A percentile compares a stretch with the other conserved stretches of the same genome.
These are phyloP conservation scores for Paramecium sexaurelia DNA, from an alignment of 73 alveolate species.

Conservation along the genomic window DNA sequence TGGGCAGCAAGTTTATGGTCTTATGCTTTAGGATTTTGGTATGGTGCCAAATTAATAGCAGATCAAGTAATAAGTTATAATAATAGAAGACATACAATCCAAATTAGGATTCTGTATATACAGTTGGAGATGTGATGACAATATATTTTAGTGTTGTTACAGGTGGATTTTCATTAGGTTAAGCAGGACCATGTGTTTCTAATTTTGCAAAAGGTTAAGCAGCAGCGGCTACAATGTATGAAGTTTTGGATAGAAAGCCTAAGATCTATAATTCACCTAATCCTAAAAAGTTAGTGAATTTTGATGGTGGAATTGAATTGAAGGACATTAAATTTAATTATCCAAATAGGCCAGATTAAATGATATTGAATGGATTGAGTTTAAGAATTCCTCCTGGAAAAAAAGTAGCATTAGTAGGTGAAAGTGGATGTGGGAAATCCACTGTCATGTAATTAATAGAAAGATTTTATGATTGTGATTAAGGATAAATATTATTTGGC, in stretches of 20 bases:
- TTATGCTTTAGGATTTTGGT: conserved; percentile 65
- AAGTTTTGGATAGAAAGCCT: conserved; percentile 73
- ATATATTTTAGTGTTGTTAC: conserved; percentile 76
- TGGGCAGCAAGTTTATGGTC: conserved; percentile 57
- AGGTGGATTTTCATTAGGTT: conserved; percentile 77
- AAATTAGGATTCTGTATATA: conserved; percentile 65
- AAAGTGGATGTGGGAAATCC: conserved; percentile 86
- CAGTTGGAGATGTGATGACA: conserved; percentile 78
- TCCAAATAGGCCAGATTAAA: conserved; percentile 76
- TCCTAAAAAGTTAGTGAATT: conserved; percentile 8
- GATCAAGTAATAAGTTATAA: neutral
- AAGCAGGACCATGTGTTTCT: conserved; percentile 76
- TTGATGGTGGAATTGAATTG: conserved; percentile 74
- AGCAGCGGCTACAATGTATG: conserved; percentile 72
- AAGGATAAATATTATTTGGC: conserved; percentile 76
- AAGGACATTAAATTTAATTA: conserved; percentile 73
- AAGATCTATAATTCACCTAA: conserved; percentile 39
- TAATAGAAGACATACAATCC: conserved; percentile 50
- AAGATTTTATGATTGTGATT: conserved; percentile 80
- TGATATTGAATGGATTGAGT: conserved; percentile 49
- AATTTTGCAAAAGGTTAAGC: conserved; percentile 78
- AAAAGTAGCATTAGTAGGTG: conserved; percentile 88
- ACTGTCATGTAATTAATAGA: conserved; percentile 80
- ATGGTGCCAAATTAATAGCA: conserved; percentile 63
- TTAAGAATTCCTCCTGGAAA: conserved; percentile 75